These are phyloP conservation scores for Starmerella geochares DNA, from an alignment of 805 yeast species.

Conservation along the genomic window DNA sequence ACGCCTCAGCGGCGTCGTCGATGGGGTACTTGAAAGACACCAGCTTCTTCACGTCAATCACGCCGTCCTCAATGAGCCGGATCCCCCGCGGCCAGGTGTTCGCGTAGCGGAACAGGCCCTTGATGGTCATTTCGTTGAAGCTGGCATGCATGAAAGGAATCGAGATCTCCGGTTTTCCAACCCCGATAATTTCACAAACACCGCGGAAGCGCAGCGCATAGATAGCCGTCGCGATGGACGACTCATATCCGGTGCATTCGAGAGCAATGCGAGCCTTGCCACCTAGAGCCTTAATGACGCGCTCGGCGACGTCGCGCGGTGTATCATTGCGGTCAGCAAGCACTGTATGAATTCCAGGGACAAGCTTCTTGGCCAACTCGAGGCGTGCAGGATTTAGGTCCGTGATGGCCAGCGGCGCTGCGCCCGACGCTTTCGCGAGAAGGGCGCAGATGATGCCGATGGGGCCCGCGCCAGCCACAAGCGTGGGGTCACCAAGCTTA, in stretches of 20 bases:
- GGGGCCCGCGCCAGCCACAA: conserved; percentile 52
- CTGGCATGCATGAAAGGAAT: conserved; percentile 49
- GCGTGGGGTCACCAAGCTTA: conserved; percentile 40
- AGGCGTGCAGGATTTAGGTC: conserved; percentile 40
- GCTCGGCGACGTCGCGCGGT: conserved; percentile 27
- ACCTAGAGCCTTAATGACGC: conserved; percentile 32
- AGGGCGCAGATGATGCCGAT: conserved; percentile 43
- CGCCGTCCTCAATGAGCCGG: conserved; percentile 38
- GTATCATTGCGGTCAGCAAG: conserved; percentile 38
- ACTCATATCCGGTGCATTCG: conserved; percentile 49
- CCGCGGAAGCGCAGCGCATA: conserved; percentile 43
- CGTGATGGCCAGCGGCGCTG: conserved; percentile 43
- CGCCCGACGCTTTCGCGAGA: conserved; percentile 45
- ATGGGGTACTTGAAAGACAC: conserved; percentile 43
- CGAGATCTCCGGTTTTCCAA: conserved; percentile 40
- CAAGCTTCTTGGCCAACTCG: conserved; percentile 38
- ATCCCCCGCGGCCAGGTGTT: conserved; percentile 52
- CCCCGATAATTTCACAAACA: conserved; percentile 41
- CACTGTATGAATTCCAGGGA: conserved; percentile 41
- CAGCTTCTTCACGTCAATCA: conserved; percentile 38
- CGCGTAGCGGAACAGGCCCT: conserved; percentile 45
- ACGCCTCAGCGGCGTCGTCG: conserved; percentile 42
- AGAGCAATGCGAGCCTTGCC: conserved; percentile 40
- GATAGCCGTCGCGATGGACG: conserved; percentile 40
- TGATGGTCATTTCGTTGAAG: conserved; percentile 43